Percentiles rank a stretch among this genome's conserved stretches.
phyloP scores from a whole-genome alignment of 148 eudicot species.

The Amaranthus hypochondriacus region DNA sequence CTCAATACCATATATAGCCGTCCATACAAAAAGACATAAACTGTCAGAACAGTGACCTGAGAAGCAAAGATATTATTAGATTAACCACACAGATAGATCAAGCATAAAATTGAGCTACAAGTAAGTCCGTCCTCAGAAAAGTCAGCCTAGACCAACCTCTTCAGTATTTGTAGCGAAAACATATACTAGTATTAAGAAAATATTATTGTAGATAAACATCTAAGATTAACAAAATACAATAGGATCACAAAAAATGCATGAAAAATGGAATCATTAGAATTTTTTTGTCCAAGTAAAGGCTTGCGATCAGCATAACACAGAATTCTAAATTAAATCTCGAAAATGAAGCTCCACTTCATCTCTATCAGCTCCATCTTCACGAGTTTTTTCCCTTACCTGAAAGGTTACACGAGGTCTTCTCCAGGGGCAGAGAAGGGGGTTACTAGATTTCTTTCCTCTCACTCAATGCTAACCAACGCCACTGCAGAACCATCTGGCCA shows the following conservation, averaged over 20 bases:
- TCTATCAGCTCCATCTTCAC: no score
- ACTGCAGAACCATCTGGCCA: no score
- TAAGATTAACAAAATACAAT: background rate
- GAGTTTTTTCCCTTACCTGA: no score
- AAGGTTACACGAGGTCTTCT: no score
- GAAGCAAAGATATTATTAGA: constrained; percentile 14
- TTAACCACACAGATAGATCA: background rate
- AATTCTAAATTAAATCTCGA: no score
- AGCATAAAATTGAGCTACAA: background rate
- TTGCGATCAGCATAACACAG: background rate
- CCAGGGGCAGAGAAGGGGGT: no score
- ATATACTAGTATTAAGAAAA: no score
- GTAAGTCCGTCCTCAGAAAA: no score
- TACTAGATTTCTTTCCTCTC: no score
- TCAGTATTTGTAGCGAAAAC: background rate
- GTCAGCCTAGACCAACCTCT: constrained; percentile 5
- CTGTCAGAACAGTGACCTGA: constrained; percentile 88
- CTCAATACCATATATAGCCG: constrained; percentile 83
- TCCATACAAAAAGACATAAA: constrained; percentile 79
- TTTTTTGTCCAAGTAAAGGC: background rate
- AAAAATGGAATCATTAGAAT: background rate
- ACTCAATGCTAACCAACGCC: no score
- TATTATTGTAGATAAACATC: background rate
- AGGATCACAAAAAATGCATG: background rate
- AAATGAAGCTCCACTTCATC: no score